phyloP scores from a whole-genome alignment of 2,329 filamentous ascomycete species.

The Paramyrothecium sp. region DNA sequence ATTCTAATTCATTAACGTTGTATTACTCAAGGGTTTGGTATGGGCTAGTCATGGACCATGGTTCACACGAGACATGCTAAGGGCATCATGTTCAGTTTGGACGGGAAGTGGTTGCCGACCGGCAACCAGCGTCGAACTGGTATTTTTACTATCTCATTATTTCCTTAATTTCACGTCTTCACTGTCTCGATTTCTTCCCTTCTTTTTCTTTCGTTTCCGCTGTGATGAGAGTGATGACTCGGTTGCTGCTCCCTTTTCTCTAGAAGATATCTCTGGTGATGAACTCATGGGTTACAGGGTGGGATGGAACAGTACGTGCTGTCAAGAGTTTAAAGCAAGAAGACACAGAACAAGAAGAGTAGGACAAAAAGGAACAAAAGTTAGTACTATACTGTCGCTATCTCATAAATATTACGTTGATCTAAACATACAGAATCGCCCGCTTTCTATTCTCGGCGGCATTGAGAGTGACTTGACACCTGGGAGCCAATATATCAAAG shows the following conservation, averaged over 20 bases:
- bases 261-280: no score
- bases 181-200: background rate
- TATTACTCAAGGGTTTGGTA: no score
- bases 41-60: background rate
- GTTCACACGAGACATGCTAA: background rate
- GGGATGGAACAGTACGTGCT: no score
- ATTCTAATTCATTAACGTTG: no score
- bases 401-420: background rate
- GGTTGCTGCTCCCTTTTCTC: no score
- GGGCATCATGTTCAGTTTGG: background rate
- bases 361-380: no score
- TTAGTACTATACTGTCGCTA: no score
- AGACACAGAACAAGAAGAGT: no score
- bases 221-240: no score
- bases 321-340: no score
- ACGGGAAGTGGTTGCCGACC: background rate
- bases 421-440: background rate
- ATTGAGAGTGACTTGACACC: background rate
- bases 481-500: conserved; percentile 16
- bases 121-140: background rate
- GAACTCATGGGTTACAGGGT: no score
- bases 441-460: background rate
- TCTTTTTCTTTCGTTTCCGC: background rate
- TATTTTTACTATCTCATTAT: background rate
- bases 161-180: background rate